Evolutionary conservation across 73 alveolate species (phyloP).

Genomic region (Paramecium octaurelia): DNA sequence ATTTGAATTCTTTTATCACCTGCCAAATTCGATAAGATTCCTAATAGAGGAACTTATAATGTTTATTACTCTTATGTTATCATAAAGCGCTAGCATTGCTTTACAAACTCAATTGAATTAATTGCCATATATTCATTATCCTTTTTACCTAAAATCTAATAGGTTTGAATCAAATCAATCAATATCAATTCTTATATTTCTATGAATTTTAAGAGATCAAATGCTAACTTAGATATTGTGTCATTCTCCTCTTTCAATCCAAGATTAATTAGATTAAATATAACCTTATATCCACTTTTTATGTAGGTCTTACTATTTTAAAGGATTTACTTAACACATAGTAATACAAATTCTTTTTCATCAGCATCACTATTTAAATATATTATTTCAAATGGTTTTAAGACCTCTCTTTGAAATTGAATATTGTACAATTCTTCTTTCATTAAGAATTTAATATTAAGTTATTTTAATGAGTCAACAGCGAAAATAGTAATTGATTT

Average conservation of each 20-base stretch:
- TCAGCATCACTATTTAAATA: not conserved
- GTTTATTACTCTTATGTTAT: not conserved
- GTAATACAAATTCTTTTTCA: slow-evolving; percentile 43
- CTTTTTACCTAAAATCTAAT: slow-evolving; percentile 35
- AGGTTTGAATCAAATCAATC: slow-evolving; percentile 46
- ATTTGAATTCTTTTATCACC: slow-evolving; percentile 54
- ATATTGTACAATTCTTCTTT: slow-evolving; percentile 76
- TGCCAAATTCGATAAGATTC: slow-evolving; percentile 38
- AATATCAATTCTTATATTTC: slow-evolving; percentile 8
- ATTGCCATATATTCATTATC: slow-evolving; percentile 50
- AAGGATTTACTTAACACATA: slow-evolving; percentile 34
- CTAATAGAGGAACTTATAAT: slow-evolving; percentile 50
- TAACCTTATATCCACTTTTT: slow-evolving; percentile 53
- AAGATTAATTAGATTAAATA: slow-evolving; percentile 17
- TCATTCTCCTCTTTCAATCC: slow-evolving; percentile 60
- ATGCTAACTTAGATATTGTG: slow-evolving; percentile 38
- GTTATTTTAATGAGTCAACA: slow-evolving; percentile 78
- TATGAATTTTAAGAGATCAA: slow-evolving; percentile 14
- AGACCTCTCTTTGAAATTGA: slow-evolving; percentile 80
- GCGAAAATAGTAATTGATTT: slow-evolving; percentile 61
- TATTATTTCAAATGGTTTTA: slow-evolving; percentile 77
- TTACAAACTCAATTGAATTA: slow-evolving; percentile 44
- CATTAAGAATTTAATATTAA: slow-evolving; percentile 74
- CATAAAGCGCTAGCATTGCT: slow-evolving; percentile 4
- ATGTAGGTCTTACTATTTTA: slow-evolving; percentile 21